Conservation (phyloP, 2,329 filamentous ascomycete species). For the Epichloe amarillans region DNA sequence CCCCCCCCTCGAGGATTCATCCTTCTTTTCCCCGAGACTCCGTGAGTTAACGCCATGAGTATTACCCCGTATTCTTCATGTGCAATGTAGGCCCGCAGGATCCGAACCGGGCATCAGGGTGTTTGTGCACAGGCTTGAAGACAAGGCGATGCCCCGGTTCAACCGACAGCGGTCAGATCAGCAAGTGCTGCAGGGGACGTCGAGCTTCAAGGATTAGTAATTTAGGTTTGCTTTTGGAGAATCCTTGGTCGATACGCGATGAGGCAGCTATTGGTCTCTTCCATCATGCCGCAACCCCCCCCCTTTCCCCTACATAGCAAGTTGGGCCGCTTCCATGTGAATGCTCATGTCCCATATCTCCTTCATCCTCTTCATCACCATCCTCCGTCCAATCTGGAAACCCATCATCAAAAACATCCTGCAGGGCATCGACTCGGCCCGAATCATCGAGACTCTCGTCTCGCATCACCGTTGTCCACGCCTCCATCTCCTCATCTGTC, state of each 20-base stretch:
- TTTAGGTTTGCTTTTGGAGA: no score
- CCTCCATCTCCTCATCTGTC: slow-evolving; percentile 41
- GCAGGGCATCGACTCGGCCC: slow-evolving; percentile 31
- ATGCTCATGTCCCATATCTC: slow-evolving; percentile 12
- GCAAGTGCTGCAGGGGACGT: no score
- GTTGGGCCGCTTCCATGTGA: slow-evolving; percentile 2
- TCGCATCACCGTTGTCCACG: slow-evolving; percentile 40
- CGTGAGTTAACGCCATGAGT: no score
- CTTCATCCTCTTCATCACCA: slow-evolving; percentile 25
- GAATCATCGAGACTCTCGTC: slow-evolving; percentile 21
- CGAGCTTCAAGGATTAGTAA: no score
- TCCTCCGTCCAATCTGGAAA: slow-evolving; percentile 41
- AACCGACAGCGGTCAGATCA: not conserved
- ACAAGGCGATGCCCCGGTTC: not conserved
- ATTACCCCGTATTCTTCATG: no score
- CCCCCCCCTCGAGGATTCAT: no score
- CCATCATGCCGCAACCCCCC: not conserved
- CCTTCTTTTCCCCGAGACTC: no score
- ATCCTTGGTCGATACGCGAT: not conserved
- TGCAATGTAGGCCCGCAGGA: no score
- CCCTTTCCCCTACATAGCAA: not conserved
- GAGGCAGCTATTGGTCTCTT: not conserved
- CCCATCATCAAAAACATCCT: slow-evolving; percentile 42
- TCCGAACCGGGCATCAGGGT: not conserved
- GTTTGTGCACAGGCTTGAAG: not conserved